Conservation (phyloP, 371 early-diverging fungal species). For the Apophysomyces variabilis region DNA sequence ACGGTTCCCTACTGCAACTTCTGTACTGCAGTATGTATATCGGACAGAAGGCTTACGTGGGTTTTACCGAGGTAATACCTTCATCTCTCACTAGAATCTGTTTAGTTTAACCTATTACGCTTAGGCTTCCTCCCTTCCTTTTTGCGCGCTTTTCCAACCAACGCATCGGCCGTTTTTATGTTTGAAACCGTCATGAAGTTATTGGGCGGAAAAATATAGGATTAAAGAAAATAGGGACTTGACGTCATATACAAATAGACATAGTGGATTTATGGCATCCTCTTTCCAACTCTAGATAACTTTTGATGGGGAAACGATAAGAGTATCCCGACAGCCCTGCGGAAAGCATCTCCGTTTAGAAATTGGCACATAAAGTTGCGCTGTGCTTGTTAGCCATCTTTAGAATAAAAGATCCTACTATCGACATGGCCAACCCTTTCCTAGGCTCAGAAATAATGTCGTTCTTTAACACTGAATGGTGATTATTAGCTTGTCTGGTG, state of each 20-base stretch:
- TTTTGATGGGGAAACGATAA: too few species aligned
- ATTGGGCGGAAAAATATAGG: conserved; percentile 15
- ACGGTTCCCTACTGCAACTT: conserved; percentile 60
- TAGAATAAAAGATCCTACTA: neutral
- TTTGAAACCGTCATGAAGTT: conserved; percentile 72
- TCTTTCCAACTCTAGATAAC: too few species aligned
- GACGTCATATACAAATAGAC: neutral
- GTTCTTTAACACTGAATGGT: too few species aligned
- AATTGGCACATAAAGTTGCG: neutral
- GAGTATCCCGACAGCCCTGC: neutral
- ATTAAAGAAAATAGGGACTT: neutral
- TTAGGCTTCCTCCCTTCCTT: conserved; percentile 87
- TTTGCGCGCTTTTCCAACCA: conserved; percentile 90
- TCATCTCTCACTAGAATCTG: neutral
- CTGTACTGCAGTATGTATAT: conserved; percentile 60
- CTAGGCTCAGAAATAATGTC: too few species aligned
- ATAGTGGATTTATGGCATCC: neutral
- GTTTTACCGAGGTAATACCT: conserved; percentile 65
- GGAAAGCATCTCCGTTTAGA: neutral
- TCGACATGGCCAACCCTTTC: too few species aligned
- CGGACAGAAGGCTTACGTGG: conserved; percentile 70
- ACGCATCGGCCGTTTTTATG: conserved; percentile 84
- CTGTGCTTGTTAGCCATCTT: neutral
- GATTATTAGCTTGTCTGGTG: too few species aligned
- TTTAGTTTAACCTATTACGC: neutral